Evolutionary conservation across 352 stramenopile species (phyloP).

Genomic region (Globisporangium emineosum): DNA sequence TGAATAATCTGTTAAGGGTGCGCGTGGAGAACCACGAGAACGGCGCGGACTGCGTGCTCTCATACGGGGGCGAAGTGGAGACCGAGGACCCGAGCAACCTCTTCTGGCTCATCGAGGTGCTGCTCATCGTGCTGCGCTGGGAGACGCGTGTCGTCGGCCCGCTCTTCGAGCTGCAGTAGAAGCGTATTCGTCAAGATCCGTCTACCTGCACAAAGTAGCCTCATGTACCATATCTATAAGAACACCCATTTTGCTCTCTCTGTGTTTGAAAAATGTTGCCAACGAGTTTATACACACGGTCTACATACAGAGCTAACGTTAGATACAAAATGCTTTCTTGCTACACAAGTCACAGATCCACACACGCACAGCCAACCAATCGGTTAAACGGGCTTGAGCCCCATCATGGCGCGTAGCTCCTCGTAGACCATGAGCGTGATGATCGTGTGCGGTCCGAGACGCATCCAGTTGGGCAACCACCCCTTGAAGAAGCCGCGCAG

Average conservation of each 20-base stretch:
- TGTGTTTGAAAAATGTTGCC: not conserved
- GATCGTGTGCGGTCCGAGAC: slow-evolving; percentile 68
- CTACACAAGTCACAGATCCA: not conserved
- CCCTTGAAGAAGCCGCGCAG: slow-evolving; percentile 74
- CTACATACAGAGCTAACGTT: not conserved
- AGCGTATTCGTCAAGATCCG: not conserved
- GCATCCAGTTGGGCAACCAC: slow-evolving; percentile 76
- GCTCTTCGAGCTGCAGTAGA: slow-evolving; percentile 36
- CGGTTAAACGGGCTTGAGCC: slow-evolving; percentile 52
- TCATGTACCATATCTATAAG: slow-evolving; percentile 4
- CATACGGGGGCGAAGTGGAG: slow-evolving; percentile 31
- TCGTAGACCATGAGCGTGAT: slow-evolving; percentile 79
- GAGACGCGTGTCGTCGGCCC: slow-evolving; percentile 38
- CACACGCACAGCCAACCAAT: not conserved
- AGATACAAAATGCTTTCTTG: not conserved
- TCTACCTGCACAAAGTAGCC: not conserved
- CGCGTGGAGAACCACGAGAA: slow-evolving; percentile 33
- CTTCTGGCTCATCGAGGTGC: slow-evolving; percentile 54
- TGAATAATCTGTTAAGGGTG: slow-evolving; percentile 21
- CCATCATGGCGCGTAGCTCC: slow-evolving; percentile 48
- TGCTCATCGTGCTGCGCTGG: slow-evolving; percentile 43
- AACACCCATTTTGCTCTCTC: not conserved
- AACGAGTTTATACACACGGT: not conserved
- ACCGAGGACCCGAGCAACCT: slow-evolving; percentile 33
- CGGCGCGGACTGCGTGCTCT: slow-evolving; percentile 32